A percentile compares a stretch with the other conserved stretches of the same genome.
Evolutionary conservation across 2,329 filamentous ascomycete species (phyloP).

Genomic region (Clonostachys solani): DNA sequence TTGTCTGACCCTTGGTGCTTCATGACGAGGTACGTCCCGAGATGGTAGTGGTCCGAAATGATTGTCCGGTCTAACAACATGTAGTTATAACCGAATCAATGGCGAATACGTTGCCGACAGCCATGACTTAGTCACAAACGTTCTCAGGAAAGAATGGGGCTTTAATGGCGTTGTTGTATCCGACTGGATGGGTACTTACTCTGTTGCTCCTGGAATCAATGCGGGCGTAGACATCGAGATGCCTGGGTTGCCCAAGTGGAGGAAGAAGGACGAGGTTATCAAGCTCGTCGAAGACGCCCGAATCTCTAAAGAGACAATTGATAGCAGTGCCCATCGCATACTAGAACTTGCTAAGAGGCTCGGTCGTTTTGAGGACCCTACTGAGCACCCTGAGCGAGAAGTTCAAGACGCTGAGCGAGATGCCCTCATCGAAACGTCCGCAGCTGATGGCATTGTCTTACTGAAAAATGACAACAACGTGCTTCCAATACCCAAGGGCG

Average conservation of each 20-base stretch:
- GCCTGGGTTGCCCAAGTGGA: conserved; percentile 16
- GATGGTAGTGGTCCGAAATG: no score
- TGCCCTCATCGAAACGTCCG: conserved; percentile 13
- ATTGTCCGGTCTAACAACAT: conserved; percentile 34
- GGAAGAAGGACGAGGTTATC: neutral
- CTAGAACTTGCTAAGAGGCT: conserved; percentile 15
- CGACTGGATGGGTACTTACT: conserved; percentile 30
- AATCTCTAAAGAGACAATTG: conserved; percentile 12
- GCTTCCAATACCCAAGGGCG: conserved; percentile 52
- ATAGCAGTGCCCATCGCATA: conserved; percentile 19
- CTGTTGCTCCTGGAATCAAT: conserved; percentile 17
- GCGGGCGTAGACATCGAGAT: conserved; percentile 17
- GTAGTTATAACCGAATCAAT: conserved; percentile 39
- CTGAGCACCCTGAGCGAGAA: conserved; percentile 6
- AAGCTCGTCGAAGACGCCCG: conserved; percentile 4
- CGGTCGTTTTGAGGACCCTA: neutral
- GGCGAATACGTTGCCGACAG: conserved; percentile 32
- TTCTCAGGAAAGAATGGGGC: conserved; percentile 32
- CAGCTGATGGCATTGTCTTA: conserved; percentile 42
- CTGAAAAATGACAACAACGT: conserved; percentile 24
- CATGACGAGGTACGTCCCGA: conserved; percentile 34
- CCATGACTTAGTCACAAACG: conserved; percentile 22
- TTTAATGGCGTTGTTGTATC: conserved; percentile 37
- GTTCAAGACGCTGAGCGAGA: conserved; percentile 12
- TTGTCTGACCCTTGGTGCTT: conserved; percentile 33